A percentile compares a stretch with the other conserved stretches of the same genome.
Evolutionary conservation across 768 basidiomycete species (phyloP).

Genomic region (Suillus placidus): DNA sequence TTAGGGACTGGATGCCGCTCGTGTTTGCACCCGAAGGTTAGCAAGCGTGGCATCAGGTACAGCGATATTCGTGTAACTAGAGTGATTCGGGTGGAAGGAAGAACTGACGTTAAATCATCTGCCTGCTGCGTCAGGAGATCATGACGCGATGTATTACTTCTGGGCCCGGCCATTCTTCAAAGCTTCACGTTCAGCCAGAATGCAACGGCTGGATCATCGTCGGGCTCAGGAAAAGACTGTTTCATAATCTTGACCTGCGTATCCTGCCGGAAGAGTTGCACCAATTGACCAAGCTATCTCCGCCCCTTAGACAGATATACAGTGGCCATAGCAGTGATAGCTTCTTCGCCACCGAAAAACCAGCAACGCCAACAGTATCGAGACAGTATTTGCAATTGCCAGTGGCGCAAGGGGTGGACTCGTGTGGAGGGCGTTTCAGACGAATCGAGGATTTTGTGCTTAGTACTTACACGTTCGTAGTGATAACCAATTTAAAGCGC

Average conservation of each 20-base stretch:
- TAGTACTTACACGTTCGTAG: neutral
- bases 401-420: constrained; percentile 15
- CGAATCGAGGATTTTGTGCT: neutral
- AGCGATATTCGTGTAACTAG: no score
- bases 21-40: no score
- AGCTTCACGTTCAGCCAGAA: constrained; percentile 29
- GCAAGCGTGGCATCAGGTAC: no score
- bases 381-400: constrained; percentile 14
- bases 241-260: constrained; percentile 19
- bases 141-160: constrained; percentile 19
- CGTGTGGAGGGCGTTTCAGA: constrained; percentile 20
- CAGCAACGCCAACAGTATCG: constrained; percentile 30
- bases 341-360: constrained; percentile 38
- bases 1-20: no score
- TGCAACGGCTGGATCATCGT: constrained; percentile 20
- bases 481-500: neutral
- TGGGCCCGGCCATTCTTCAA: constrained; percentile 26
- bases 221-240: constrained; percentile 23
- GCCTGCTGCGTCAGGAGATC: constrained; percentile 22
- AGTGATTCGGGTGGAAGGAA: neutral
- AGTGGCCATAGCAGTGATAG: constrained; percentile 30
- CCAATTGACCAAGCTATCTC: constrained; percentile 34
- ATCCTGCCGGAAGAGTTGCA: constrained; percentile 31
- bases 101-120: no score
- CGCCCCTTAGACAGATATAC: constrained; percentile 31